A percentile compares a stretch with the other conserved stretches of the same genome.
Conservation (phyloP, 1,139 yeast genomes). For the Sugiyamaella castrensis region DNA sequence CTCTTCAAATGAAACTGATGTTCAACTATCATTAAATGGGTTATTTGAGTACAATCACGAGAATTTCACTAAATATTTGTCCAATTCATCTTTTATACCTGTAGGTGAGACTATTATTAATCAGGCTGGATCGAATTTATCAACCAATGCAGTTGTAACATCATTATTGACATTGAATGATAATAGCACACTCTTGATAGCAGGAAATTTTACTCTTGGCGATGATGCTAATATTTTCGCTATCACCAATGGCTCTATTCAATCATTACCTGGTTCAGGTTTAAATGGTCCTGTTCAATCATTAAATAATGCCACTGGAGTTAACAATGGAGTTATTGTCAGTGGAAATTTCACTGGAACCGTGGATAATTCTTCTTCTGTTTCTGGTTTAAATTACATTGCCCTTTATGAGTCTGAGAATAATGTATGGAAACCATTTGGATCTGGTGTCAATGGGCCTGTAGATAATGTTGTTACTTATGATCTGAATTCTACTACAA, state of each 20-base stretch:
- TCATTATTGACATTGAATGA: constrained; percentile 35
- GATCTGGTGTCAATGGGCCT: constrained; percentile 31
- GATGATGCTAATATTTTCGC: constrained; percentile 10
- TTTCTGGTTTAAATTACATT: constrained; percentile 28
- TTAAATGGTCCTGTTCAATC: constrained; percentile 41
- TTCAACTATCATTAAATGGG: constrained; percentile 53
- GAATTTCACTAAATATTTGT: constrained; percentile 53
- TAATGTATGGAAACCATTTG: constrained; percentile 28
- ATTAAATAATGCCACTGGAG: constrained; percentile 25
- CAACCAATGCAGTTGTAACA: constrained; percentile 45
- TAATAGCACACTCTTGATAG: constrained; percentile 33
- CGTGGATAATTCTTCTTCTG: constrained; percentile 28
- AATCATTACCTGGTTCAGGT: constrained; percentile 38
- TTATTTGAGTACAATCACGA: constrained; percentile 75
- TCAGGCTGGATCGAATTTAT: constrained; percentile 47
- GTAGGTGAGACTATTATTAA: constrained; percentile 72
- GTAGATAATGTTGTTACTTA: constrained; percentile 29
- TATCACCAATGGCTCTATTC: constrained; percentile 11
- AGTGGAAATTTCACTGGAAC: constrained; percentile 41
- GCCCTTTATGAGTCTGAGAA: constrained; percentile 32
- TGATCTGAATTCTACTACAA: constrained; percentile 36
- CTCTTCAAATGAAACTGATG: constrained; percentile 14
- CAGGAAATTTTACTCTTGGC: constrained; percentile 49
- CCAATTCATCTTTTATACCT: constrained; percentile 40
- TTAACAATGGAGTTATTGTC: constrained; percentile 30